A percentile compares a stretch with the other conserved stretches of the same genome.
Conservation (phyloP, 2,329 filamentous ascomycete species). For the Colletotrichum lini region DNA sequence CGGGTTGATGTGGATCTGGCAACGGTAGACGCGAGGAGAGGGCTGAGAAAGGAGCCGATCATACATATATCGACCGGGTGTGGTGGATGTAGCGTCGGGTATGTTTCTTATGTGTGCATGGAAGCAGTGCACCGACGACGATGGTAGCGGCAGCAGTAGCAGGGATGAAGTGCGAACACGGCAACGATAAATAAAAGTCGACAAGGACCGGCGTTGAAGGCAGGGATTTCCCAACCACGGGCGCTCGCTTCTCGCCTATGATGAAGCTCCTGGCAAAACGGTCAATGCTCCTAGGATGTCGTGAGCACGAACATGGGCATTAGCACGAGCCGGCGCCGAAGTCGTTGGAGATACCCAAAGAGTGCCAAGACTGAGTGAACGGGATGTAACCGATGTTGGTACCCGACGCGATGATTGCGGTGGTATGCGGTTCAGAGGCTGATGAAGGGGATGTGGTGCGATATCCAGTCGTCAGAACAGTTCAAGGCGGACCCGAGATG, state of each 20-base stretch:
- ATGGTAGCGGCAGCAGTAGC: slow-evolving; percentile 11
- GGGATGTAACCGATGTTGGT: slow-evolving; percentile 18
- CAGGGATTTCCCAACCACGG: slow-evolving; percentile 12
- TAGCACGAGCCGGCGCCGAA: slow-evolving; percentile 9
- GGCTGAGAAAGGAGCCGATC: slow-evolving; percentile 6
- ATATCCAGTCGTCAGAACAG: slow-evolving; percentile 4
- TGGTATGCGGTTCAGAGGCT: neutral
- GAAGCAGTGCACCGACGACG: slow-evolving; percentile 5
- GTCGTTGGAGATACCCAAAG: slow-evolving; percentile 8
- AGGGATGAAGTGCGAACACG: slow-evolving; percentile 26
- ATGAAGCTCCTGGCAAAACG: slow-evolving; percentile 5
- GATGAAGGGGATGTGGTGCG: neutral
- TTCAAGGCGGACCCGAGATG: neutral
- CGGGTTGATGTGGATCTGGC: slow-evolving; percentile 43
- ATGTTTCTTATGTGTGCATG: slow-evolving; percentile 17
- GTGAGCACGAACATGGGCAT: slow-evolving; percentile 1
- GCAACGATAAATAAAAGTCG: slow-evolving; percentile 25
- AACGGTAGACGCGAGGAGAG: slow-evolving; percentile 42
- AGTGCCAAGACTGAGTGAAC: slow-evolving; percentile 3
- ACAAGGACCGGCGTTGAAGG: slow-evolving; percentile 17
- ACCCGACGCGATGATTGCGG: slow-evolving; percentile 11
- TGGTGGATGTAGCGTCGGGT: slow-evolving; percentile 5
- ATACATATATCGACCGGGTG: slow-evolving; percentile 13
- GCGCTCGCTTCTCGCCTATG: slow-evolving; percentile 11
- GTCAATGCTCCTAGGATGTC: slow-evolving; percentile 6